These are phyloP conservation scores for Rhizopus delemar DNA, from an alignment of 371 early-diverging fungal species.

Conservation along the genomic window DNA sequence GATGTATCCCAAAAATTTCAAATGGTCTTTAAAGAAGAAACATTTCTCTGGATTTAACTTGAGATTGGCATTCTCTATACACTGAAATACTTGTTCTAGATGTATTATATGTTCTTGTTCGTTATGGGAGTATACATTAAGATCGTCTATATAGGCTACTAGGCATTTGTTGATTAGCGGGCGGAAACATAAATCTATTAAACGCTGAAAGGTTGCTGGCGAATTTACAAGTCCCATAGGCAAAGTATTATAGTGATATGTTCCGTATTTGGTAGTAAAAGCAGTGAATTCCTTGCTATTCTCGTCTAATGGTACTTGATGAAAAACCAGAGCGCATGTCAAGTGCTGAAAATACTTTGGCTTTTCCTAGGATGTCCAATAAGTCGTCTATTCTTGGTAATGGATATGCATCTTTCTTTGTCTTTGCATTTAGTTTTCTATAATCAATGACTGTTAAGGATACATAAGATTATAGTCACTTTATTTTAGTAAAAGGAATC, in stretches of 20 bases:
- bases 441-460: too few species aligned
- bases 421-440: conserved; percentile 37
- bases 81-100: background rate
- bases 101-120: background rate
- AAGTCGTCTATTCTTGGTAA: conserved; percentile 39
- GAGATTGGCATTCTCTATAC: conserved; percentile 23
- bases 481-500: too few species aligned
- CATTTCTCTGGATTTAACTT: conserved; percentile 51
- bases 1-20: conserved; percentile 45
- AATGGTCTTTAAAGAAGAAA: conserved; percentile 26
- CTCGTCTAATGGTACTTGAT: conserved; percentile 2
- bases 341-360: conserved; percentile 23
- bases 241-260: background rate
- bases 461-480: too few species aligned
- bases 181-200: conserved; percentile 8
- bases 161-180: background rate
- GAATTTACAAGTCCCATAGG: conserved; percentile 3
- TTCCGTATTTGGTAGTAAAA: conserved; percentile 14
- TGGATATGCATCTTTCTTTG: conserved; percentile 35
- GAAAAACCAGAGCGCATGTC: conserved; percentile 13
- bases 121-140: background rate
- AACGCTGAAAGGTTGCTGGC: conserved; percentile 3
- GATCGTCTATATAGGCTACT: conserved; percentile 3
- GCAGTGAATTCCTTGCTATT: background rate
- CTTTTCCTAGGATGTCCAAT: conserved; percentile 26